Evolutionary conservation across 495 filamentous ascomycete genomes (phyloP).

Genomic region (Podospora pseudoanserina): DNA sequence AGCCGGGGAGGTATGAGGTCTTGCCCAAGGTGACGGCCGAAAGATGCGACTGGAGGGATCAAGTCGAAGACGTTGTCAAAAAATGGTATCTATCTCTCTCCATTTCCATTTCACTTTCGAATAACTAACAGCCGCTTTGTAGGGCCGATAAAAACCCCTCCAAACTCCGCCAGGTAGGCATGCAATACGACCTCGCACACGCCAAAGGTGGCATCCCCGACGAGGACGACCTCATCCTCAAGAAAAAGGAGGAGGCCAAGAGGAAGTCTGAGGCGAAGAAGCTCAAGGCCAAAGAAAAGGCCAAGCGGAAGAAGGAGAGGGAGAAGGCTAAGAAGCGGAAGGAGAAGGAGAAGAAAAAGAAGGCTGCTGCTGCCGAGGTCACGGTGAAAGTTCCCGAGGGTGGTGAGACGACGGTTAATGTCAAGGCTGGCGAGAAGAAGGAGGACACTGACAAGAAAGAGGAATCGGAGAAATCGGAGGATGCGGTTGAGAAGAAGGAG

Average conservation of each 20-base stretch:
- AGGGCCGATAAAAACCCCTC: slow-evolving; percentile 59
- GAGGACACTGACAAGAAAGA: neutral
- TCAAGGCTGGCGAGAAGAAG: neutral
- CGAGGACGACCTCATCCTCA: slow-evolving; percentile 51
- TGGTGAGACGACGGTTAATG: neutral
- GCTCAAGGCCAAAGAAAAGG: slow-evolving; percentile 31
- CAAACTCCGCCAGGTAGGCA: slow-evolving; percentile 77
- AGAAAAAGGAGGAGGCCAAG: slow-evolving; percentile 45
- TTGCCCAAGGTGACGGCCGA: slow-evolving; percentile 75
- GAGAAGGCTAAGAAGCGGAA: slow-evolving; percentile 27
- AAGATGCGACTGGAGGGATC: slow-evolving; percentile 44
- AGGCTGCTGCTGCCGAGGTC: neutral
- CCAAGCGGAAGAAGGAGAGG: slow-evolving; percentile 20
- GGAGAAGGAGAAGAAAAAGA: slow-evolving; percentile 27
- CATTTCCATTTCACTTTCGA: neutral
- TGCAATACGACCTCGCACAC: slow-evolving; percentile 81
- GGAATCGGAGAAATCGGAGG: neutral
- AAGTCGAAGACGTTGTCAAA: slow-evolving; percentile 66
- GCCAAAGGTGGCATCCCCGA: slow-evolving; percentile 66
- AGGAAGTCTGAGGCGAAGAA: slow-evolving; percentile 30
- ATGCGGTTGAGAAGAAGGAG: neutral
- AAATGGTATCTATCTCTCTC: slow-evolving; percentile 31
- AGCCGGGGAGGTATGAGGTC: slow-evolving; percentile 76
- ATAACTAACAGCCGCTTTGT: no score
- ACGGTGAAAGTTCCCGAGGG: neutral